Base-by-base conservation (phyloP, 768 basidiomycete genomes). In the Leccinum sublutescens region DNA sequence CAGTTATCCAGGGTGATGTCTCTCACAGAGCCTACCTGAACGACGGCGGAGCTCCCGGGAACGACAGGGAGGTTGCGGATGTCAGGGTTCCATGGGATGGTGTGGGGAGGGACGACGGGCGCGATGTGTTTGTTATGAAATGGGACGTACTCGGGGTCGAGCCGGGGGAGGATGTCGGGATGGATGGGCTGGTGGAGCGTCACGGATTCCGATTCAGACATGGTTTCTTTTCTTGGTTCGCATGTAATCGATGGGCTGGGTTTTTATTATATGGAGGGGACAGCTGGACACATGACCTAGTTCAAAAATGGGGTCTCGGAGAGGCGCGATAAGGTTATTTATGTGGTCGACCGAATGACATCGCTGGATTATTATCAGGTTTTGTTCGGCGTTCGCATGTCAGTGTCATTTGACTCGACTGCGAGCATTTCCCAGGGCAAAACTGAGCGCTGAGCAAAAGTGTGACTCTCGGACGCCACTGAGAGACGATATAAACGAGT, bases 91-190 rank as follows among this genome's bases (percentile, higher is more conserved):
- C 87, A 89, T 21, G 84, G 81, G 10, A 87, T 56, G 5, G 81
- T 80, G 64, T 88, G 83, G 3, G 80, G 77, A 1, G 81, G 81
- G 2, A 76, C 73, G 23, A 80, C 59, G 59, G 80, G 68, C 1
- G 76, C 68, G n/a, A 84, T 60, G 50, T 77, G 71, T 14, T 69
- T 62, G 61, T 82, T 84, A 69, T 88, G 84, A 68, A 86, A 86
- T 8, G 74, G 77, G 55, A 82, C 72, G 66, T 88, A 91, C 66
- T 88, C 84, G 8, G 86, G 81, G 65, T 87, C 84, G 52, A 90
- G 78, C 27, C 74, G 77, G 7, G 76, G 62, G 23, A 85, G 66
- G 57, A 89, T 72, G 9, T 84, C 82, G 1, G 86, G 84, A 62
- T 89, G 84, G 19, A 91, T 73, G 15, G 86, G 83, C 54, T 84